Evolutionary conservation across 257 asterid species (phyloP).

Genomic region (Jacaranda copaia): DNA sequence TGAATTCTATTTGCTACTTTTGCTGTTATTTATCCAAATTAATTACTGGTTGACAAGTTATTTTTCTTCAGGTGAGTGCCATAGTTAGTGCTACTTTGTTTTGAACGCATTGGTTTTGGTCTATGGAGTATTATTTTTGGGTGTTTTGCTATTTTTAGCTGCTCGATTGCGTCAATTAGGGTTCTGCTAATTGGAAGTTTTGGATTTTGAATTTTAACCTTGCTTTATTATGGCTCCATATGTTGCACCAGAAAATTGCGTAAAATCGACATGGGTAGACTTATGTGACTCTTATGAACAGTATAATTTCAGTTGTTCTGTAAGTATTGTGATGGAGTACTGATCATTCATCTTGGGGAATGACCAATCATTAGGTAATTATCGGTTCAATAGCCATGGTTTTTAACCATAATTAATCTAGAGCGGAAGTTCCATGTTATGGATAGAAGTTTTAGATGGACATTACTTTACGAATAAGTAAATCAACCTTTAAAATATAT

Average conservation of each 20-base stretch:
- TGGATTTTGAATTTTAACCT: constrained; percentile 3
- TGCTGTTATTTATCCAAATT: neutral
- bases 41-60: neutral
- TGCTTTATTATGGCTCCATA: neutral
- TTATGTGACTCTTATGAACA: neutral
- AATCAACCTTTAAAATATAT: neutral
- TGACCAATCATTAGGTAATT: neutral
- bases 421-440: neutral
- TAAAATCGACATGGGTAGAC: neutral
- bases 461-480: neutral
- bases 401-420: neutral
- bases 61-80: neutral
- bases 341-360: neutral
- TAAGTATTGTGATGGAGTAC: neutral
- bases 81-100: neutral
- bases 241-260: neutral
- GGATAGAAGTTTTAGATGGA: neutral
- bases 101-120: neutral
- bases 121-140: neutral
- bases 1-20: constrained; percentile 28
- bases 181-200: constrained; percentile 20
- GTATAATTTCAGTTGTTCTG: neutral
- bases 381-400: neutral
- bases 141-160: constrained; percentile 1
- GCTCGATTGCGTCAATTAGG: constrained; percentile 25